Conservation (phyloP, 176 grass and related monocot genomes). For the Eleusine indica region DNA sequence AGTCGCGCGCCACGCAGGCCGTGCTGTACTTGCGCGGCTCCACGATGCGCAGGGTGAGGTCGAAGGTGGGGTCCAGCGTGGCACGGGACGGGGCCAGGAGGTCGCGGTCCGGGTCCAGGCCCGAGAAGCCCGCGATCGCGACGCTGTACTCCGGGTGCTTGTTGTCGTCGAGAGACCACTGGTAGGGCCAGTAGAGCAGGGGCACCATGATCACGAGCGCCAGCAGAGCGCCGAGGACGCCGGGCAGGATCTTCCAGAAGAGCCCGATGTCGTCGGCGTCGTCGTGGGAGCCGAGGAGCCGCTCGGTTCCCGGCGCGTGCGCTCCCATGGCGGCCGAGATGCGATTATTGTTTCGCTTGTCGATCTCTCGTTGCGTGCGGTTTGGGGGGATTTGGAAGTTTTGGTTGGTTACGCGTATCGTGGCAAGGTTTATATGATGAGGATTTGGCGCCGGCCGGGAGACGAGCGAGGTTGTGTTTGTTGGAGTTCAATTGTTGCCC, state of each 20-base stretch:
- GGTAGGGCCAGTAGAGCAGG: neutral
- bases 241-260: neutral
- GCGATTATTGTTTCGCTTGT: neutral
- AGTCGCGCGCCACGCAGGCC: constrained; percentile 20
- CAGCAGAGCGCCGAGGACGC: constrained; percentile 14
- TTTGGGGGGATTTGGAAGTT: neutral
- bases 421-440: neutral
- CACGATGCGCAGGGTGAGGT: constrained; percentile 40
- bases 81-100: neutral
- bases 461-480: neutral
- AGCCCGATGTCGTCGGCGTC: neutral
- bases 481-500: neutral
- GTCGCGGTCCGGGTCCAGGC: constrained; percentile 18
- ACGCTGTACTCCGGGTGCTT: constrained; percentile 40
- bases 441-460: neutral
- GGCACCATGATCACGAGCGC: constrained; percentile 14
- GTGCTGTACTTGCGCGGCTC: constrained; percentile 28
- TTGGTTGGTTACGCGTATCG: neutral
- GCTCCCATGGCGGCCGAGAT: constrained; percentile 35
- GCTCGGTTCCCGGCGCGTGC: neutral
- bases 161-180: neutral
- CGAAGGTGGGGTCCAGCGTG: constrained; percentile 39
- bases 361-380: neutral
- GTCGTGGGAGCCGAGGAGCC: neutral
- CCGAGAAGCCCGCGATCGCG: constrained; percentile 30